Evolutionary conservation across 2,329 filamentous ascomycete species (phyloP), one percentile per base, ranked within the genome.

Genomic region (Mycosphaerella sp.): DNA sequence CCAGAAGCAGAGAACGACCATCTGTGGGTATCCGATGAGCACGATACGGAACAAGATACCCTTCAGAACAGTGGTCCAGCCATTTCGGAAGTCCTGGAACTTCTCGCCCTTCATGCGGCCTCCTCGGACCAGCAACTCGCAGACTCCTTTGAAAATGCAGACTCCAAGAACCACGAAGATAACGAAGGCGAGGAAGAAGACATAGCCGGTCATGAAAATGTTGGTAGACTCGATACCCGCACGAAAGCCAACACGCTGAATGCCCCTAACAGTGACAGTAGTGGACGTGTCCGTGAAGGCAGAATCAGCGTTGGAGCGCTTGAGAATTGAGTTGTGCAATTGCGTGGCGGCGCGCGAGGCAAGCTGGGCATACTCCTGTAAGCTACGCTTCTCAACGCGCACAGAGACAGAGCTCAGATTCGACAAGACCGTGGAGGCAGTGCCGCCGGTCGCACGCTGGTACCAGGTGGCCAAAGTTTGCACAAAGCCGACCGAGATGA

Each of bases 381-480:
- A 52, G n/a, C 76, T 77, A 56, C 82, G 78, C 70, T 83, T 95
- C 71, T 90, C 79, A 4, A 95, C 85, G 65, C 92, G 80, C n/a
- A 96, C 87, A 0, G 90, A 95, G 39, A 85, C 84, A 11, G 80
- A 84, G 14, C 78, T 79, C 48, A 95, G 76, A 26, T 82, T 83
- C 59, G 89, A 86, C 44, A 96, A 81, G 34, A 95, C 78, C 12
- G 83, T 87, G 3, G 89, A 84, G 0, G 92, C 87, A 0, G 81
- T 89, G 59, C 92, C 92, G 50, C 92, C 92, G 2, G 92, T 97
- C 2, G 92, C 82, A 58, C 91, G 87, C 74, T 95, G 91, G 69
- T 96, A 97, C 92, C 92, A 97, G 36, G 90, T 95, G 58, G 89
- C 88, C 66, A 95, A 87, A 45, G 78, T 78, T 74, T 97, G 89